Base-by-base conservation (phyloP, 306 rosid genomes). In the Castanea mollissima region DNA sequence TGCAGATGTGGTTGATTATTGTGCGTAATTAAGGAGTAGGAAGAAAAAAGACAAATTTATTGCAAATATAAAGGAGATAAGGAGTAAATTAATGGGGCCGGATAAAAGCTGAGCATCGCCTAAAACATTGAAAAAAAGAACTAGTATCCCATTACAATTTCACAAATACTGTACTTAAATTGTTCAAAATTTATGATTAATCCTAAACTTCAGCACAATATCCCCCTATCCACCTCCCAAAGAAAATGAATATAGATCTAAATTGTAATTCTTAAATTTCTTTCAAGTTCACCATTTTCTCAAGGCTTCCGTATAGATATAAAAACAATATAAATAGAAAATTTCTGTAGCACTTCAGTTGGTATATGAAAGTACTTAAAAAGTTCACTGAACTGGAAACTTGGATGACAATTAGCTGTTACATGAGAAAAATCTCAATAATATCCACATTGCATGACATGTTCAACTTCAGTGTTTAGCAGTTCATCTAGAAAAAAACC, bases 351-450 rank as follows among this genome's bases (percentile, higher is more conserved):
- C 70, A 31, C 21, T 64, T 35, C 44, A 29, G 41, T 64, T 64
- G 44, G 21, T 31, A 8, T 29, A 29, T 31, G 41, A 64, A 15
- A 64, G 44, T 31, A 64, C 3, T 64, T 31, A 29, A 64, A 31
- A 6, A 70, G 75, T 64, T 68, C 31, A 65, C 76, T 16, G 63
- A 70, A 51, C 63, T 65, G 34, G 46, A 57, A 69, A 49, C 52
- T 52, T 57, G 56, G 31, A 58, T 54, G 59, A 51, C 71, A 78
- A 77, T 41, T 31, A 32, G 46, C 38, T 31, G 32, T 64, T 5
- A 29, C 7, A 5, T 29, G 10, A 62, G 69, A 62, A 62, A 29
- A 62, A 62, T 62, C 35, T 23, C 35, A 62, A 11, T 25, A 60
- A 27, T 11, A 62, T 12, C n/a, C 38, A 2, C 69, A 25, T 62